phyloP scores from a whole-genome alignment of 2,329 filamentous ascomycete species.

The Conoideocrella luteorostrata region DNA sequence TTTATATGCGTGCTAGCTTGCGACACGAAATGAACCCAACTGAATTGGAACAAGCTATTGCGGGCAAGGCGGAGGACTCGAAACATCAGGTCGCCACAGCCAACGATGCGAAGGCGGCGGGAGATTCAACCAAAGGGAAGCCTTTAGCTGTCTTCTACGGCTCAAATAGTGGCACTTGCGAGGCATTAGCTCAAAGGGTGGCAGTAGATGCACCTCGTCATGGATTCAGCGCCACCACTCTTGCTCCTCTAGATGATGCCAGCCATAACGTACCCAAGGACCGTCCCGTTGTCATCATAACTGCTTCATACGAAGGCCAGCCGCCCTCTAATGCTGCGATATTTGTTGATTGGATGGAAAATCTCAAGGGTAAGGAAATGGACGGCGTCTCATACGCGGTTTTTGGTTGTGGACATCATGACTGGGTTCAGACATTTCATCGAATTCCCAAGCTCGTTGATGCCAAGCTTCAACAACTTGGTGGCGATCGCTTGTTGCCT shows the following conservation, averaged over 20 bases:
- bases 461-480: conserved; percentile 35
- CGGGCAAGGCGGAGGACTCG: conserved; percentile 21
- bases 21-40: conserved; percentile 40
- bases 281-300: conserved; percentile 59
- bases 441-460: conserved; percentile 59
- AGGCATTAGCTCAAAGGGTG: conserved; percentile 58
- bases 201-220: conserved; percentile 51
- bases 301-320: conserved; percentile 67
- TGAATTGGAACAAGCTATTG: conserved; percentile 39
- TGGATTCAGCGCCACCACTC: conserved; percentile 49
- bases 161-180: conserved; percentile 69
- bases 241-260: conserved; percentile 55
- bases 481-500: conserved; percentile 28
- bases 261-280: conserved; percentile 53
- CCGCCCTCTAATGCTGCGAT: conserved; percentile 65
- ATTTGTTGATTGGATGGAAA: conserved; percentile 62
- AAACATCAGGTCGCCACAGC: conserved; percentile 3
- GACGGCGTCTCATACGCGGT: conserved; percentile 57
- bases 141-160: conserved; percentile 65
- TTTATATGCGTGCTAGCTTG: conserved; percentile 54
- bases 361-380: conserved; percentile 42
- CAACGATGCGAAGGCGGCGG: not conserved
- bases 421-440: conserved; percentile 60
- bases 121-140: conserved; percentile 20
- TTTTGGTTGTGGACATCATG: conserved; percentile 58